Percentiles rank a stretch among this genome's conserved stretches.
phyloP scores from a whole-genome alignment of 768 basidiomycete genomes.

The Boletus rex-veris region DNA sequence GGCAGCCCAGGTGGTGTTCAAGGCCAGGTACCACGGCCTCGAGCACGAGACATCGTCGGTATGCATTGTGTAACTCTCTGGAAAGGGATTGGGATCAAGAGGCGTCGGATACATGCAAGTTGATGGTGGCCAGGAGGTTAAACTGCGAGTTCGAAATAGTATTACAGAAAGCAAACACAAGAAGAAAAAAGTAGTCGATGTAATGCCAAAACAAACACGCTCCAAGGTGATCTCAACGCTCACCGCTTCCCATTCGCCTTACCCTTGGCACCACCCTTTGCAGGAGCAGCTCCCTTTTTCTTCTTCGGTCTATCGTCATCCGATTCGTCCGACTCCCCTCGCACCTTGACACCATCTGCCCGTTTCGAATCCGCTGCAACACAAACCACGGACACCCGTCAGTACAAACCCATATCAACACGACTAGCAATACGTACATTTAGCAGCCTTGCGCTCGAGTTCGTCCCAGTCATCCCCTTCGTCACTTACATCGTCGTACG shows the following conservation, averaged over 20 bases:
- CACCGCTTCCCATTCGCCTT: constrained; percentile 43
- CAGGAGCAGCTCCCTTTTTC: constrained; percentile 30
- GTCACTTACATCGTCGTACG: constrained; percentile 61
- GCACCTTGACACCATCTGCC: constrained; percentile 36
- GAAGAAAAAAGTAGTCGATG: background rate
- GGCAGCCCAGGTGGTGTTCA: too few relatives aligned
- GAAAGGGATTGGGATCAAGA: too few relatives aligned
- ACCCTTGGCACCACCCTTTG: constrained; percentile 27
- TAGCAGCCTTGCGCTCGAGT: constrained; percentile 86
- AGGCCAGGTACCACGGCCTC: too few relatives aligned
- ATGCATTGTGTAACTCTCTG: too few relatives aligned
- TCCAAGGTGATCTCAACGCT: constrained; percentile 15
- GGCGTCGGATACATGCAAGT: too few relatives aligned
- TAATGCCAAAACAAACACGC: background rate
- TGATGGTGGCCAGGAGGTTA: too few relatives aligned
- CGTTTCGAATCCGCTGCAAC: constrained; percentile 49
- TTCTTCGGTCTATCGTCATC: constrained; percentile 49
- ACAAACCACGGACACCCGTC: background rate
- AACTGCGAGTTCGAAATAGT: too few relatives aligned
- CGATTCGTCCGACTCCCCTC: constrained; percentile 51
- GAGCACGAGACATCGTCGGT: too few relatives aligned
- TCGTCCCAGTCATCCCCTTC: constrained; percentile 96
- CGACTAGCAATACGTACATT: constrained; percentile 47
- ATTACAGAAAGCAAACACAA: background rate
- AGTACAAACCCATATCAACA: background rate